Conservation (phyloP, 371 early-diverging fungal genomes). For the Capillidium rhysosporum region DNA sequence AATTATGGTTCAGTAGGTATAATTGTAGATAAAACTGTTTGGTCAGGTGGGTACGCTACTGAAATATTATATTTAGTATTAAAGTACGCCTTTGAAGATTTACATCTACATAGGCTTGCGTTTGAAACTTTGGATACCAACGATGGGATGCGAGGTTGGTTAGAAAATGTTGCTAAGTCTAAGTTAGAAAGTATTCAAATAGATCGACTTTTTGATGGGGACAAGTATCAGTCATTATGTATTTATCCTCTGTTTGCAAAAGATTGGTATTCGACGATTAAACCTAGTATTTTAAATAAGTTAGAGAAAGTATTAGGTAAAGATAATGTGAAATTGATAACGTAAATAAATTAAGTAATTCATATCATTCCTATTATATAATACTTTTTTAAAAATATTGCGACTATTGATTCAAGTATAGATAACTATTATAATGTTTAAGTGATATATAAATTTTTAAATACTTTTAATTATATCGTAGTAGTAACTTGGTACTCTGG, state of each 20-base stretch:
- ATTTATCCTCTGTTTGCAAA: constrained; percentile 18
- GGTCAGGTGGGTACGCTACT: neutral
- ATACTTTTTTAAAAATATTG: no score
- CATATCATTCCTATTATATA: no score
- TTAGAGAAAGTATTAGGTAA: no score
- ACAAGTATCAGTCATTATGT: neutral
- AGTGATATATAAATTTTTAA: no score
- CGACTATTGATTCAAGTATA: no score
- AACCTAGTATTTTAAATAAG: neutral
- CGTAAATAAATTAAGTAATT: no score
- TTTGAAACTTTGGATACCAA: neutral
- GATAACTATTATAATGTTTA: no score
- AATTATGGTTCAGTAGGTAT: neutral
- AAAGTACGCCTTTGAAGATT: neutral
- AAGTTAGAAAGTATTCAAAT: neutral
- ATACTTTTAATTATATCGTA: no score
- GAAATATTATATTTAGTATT: neutral
- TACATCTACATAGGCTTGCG: neutral
- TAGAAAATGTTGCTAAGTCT: neutral
- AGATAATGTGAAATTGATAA: no score
- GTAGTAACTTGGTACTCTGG: no score
- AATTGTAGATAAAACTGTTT: neutral
- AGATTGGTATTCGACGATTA: neutral
- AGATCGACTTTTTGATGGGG: neutral
- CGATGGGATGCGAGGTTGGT: neutral